Percentiles rank a stretch among this genome's conserved stretches.
Conservation (phyloP, 495 filamentous ascomycete genomes). For the Recurvomyces mirabilis region DNA sequence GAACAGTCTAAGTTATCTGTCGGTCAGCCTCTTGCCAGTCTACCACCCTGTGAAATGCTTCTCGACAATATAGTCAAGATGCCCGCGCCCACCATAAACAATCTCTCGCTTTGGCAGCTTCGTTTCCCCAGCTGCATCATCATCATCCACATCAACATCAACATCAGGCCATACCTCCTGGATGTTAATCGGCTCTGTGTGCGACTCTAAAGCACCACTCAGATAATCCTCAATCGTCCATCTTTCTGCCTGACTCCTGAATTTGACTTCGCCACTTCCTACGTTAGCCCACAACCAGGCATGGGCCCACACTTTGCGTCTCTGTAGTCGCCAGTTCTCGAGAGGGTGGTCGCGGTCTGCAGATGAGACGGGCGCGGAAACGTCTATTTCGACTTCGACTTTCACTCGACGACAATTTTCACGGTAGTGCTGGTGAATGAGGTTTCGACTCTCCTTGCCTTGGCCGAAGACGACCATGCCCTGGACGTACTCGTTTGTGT, state of each 20-base stretch:
- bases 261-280: background rate
- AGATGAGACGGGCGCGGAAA: background rate
- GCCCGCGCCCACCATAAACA: background rate
- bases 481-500: constrained; percentile 7
- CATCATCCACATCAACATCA: background rate
- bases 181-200: no score
- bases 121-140: background rate
- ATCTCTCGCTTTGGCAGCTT: background rate
- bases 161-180: background rate
- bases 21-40: background rate
- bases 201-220: constrained; percentile 1
- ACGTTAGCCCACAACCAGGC: constrained; percentile 14
- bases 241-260: background rate
- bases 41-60: constrained; percentile 7
- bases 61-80: background rate
- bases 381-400: constrained; percentile 15
- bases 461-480: constrained; percentile 18
- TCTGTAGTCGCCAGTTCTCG: constrained; percentile 7
- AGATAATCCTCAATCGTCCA: constrained; percentile 18
- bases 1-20: no score
- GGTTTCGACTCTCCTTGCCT: constrained; percentile 1
- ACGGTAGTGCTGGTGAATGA: constrained; percentile 15
- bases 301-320: constrained; percentile 10
- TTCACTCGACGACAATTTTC: constrained; percentile 3
- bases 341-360: background rate